Conservation (phyloP, 2,329 filamentous ascomycete genomes). For the Fusarium camptoceras region DNA sequence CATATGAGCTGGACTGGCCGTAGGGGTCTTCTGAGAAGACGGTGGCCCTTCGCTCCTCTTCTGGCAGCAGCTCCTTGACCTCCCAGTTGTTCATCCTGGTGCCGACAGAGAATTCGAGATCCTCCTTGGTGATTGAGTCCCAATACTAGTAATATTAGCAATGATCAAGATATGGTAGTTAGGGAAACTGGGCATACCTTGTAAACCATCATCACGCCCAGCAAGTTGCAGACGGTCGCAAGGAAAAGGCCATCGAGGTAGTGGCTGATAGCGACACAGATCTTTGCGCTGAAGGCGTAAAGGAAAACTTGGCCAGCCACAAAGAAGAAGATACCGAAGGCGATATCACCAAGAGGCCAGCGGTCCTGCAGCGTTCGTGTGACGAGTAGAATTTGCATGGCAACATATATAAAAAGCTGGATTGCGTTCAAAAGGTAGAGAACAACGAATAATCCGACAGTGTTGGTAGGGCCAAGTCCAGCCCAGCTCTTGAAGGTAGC, state of each 20-base stretch:
- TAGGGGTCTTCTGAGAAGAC: conserved; percentile 77
- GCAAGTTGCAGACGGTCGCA: conserved; percentile 90
- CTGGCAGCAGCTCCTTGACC: conserved; percentile 88
- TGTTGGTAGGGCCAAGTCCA: conserved; percentile 85
- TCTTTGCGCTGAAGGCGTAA: conserved; percentile 86
- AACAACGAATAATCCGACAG: conserved; percentile 89
- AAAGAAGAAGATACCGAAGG: conserved; percentile 91
- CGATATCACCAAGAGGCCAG: conserved; percentile 93
- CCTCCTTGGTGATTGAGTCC: conserved; percentile 98
- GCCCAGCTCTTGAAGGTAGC: conserved; percentile 94
- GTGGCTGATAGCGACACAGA: conserved; percentile 87
- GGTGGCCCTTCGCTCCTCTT: conserved; percentile 81
- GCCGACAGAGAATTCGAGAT: conserved; percentile 97
- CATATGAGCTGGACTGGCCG: conserved; percentile 66
- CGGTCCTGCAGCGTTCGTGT: conserved; percentile 91
- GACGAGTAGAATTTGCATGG: conserved; percentile 90
- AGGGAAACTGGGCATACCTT: conserved; percentile 69
- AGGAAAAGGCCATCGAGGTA: conserved; percentile 97
- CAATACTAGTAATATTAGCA: conserved; percentile 73
- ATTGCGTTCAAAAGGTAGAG: conserved; percentile 92
- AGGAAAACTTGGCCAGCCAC: conserved; percentile 91
- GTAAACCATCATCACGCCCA: conserved; percentile 99
- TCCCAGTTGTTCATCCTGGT: conserved; percentile 98
- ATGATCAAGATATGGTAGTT: background rate
- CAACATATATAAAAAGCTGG: conserved; percentile 85